These are phyloP conservation scores for Hansfordia pulvinata DNA, from an alignment of 2,329 filamentous ascomycete genomes.

Conservation along the genomic window DNA sequence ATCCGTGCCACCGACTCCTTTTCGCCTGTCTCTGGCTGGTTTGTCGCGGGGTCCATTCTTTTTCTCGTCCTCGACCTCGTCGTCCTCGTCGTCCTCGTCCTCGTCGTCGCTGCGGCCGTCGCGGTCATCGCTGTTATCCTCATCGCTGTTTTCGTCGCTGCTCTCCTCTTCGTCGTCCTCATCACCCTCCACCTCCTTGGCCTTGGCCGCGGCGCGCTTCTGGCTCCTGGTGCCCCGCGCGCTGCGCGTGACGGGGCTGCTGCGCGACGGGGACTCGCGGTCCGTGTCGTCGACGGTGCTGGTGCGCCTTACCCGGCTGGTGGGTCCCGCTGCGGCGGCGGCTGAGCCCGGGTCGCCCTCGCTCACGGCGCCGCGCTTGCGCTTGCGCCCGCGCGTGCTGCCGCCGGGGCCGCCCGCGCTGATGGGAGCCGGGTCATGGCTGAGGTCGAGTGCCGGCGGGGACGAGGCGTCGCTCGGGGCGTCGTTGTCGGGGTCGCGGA, in stretches of 20 bases:
- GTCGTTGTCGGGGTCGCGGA: too few relatives aligned
- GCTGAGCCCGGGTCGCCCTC: conserved; percentile 21
- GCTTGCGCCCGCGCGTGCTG: conserved; percentile 24
- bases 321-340: conserved; percentile 34
- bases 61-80: conserved; percentile 7
- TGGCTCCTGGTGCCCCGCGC: conserved; percentile 28
- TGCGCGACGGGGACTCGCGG: conserved; percentile 25
- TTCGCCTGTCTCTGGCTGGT: too few relatives aligned
- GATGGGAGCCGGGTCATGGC: conserved; percentile 6
- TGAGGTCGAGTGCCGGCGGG: conserved; percentile 29
- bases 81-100: conserved; percentile 4
- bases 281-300: conserved; percentile 41
- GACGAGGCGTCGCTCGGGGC: conserved; percentile 31
- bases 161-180: conserved; percentile 10
- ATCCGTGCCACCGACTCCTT: too few relatives aligned
- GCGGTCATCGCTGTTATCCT: too few relatives aligned
- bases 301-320: conserved; percentile 23
- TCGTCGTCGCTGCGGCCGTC: conserved; percentile 6
- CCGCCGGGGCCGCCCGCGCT: conserved; percentile 13
- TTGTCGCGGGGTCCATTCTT: conserved; percentile 9
- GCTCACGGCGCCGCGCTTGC: conserved; percentile 26
- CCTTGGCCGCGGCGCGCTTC: conserved; percentile 28
- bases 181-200: conserved; percentile 18
- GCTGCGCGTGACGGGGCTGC: conserved; percentile 24
- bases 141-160: too few relatives aligned